These are phyloP conservation scores for Quercus parvula DNA, from an alignment of 306 rosid genomes.

Conservation along the genomic window DNA sequence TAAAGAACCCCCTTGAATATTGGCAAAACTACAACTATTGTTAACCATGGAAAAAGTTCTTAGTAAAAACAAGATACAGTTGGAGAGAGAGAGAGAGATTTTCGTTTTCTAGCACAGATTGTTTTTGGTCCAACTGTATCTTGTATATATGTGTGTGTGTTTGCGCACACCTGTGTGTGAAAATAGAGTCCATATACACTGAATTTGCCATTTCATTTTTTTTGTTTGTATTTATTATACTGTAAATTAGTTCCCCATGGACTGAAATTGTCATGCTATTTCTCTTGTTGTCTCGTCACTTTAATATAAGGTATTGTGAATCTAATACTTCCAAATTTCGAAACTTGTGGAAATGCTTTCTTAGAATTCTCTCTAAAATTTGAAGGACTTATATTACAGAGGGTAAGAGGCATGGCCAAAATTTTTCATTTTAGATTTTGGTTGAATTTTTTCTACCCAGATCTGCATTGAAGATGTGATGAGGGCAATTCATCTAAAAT, in stretches of 20 bases:
- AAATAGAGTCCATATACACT: background rate
- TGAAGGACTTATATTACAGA: background rate
- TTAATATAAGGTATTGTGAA: background rate
- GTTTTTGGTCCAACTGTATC: too few species aligned
- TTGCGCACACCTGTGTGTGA: too few species aligned
- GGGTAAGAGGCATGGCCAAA: constrained; percentile 1
- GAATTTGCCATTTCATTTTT: background rate
- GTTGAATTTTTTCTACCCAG: constrained; percentile 37
- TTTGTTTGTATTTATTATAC: background rate
- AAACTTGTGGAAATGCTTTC: background rate
- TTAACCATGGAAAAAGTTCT: too few species aligned
- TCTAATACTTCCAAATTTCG: background rate
- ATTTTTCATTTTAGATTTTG: constrained; percentile 15
- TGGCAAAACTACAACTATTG: too few species aligned
- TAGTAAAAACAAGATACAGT: too few species aligned
- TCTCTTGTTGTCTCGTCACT: background rate
- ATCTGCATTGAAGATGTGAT: constrained; percentile 72
- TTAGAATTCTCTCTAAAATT: background rate
- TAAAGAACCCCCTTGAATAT: too few species aligned
- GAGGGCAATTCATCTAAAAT: constrained; percentile 74
- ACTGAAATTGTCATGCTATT: background rate
- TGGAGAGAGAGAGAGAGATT: too few species aligned
- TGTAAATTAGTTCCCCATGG: background rate
- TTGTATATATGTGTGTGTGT: too few species aligned
- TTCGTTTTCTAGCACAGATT: too few species aligned